Evolutionary conservation across 78 protist genomes (phyloP).

Genomic region (Carpediemonas membranifera): DNA sequence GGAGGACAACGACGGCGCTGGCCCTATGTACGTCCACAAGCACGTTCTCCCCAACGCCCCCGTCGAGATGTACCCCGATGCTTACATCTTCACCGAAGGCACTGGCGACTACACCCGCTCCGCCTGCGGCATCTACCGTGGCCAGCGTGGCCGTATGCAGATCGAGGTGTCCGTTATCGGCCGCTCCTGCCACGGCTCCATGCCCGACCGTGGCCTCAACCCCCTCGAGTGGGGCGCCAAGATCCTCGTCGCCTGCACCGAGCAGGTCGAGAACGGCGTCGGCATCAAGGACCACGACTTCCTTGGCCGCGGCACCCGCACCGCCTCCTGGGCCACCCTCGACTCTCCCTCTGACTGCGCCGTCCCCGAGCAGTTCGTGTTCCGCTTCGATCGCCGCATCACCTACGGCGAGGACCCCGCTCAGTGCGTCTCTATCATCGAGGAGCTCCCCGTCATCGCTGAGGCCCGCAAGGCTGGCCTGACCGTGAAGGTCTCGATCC

Average conservation of each 20-base stretch:
- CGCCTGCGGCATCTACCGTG: slow-evolving; percentile 47
- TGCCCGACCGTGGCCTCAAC: slow-evolving; percentile 37
- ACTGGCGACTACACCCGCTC: slow-evolving; percentile 19
- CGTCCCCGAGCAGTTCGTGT: slow-evolving; percentile 45
- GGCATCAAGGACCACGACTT: slow-evolving; percentile 32
- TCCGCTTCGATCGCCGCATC: slow-evolving; percentile 44
- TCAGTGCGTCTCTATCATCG: slow-evolving; percentile 12
- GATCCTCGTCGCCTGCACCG: slow-evolving; percentile 35
- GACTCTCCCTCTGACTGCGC: slow-evolving; percentile 55
- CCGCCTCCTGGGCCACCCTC: slow-evolving; percentile 26
- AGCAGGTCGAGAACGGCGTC: slow-evolving; percentile 1
- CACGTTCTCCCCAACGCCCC: neutral
- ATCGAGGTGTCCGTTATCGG: slow-evolving; percentile 43
- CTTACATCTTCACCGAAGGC: slow-evolving; percentile 30
- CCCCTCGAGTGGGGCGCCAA: slow-evolving; percentile 41
- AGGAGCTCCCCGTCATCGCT: slow-evolving; percentile 17
- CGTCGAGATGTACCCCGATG: slow-evolving; percentile 25
- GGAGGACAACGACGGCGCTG: slow-evolving; percentile 48
- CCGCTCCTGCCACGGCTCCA: slow-evolving; percentile 40
- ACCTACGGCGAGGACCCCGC: slow-evolving; percentile 41
- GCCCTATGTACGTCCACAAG: slow-evolving; percentile 20
- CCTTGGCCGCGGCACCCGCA: slow-evolving; percentile 35
- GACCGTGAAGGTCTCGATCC: slow-evolving; percentile 25
- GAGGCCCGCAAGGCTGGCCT: slow-evolving; percentile 27
- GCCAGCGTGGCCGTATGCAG: slow-evolving; percentile 43